These are phyloP conservation scores for Spathaspora arborariae DNA, from an alignment of 805 yeast species.

Conservation along the genomic window DNA sequence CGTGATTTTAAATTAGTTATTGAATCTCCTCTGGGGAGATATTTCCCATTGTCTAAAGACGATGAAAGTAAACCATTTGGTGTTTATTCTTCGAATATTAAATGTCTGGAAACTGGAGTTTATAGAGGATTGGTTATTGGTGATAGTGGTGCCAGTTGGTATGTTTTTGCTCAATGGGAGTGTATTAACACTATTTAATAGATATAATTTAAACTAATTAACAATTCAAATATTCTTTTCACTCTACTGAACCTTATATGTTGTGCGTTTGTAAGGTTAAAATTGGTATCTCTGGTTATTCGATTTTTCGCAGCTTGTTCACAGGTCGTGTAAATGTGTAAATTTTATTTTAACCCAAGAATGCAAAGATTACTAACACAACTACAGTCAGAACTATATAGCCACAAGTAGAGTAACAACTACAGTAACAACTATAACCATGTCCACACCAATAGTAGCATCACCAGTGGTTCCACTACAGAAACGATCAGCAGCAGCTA, in stretches of 20 bases:
- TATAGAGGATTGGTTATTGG: constrained; percentile 84
- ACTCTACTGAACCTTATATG: no score
- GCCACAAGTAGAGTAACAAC: no score
- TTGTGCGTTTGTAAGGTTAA: no score
- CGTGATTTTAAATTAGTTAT: constrained; percentile 57
- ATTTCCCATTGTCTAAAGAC: constrained; percentile 52
- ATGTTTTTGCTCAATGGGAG: constrained; percentile 89
- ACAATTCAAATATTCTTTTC: no score
- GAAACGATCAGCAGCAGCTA: constrained; percentile 3
- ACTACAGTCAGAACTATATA: no score
- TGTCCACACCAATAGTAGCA: constrained; percentile 6
- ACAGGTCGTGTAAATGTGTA: no score
- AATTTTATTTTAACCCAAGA: no score
- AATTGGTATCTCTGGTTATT: no score
- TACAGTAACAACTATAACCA: not conserved
- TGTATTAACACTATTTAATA: constrained; percentile 39
- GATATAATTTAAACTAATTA: no score
- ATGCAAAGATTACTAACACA: no score
- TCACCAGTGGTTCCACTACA: not conserved
- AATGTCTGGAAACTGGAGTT: constrained; percentile 67
- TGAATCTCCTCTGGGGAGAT: constrained; percentile 82
- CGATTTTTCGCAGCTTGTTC: no score
- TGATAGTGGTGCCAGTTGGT: constrained; percentile 76
- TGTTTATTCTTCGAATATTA: constrained; percentile 56
- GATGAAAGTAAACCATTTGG: constrained; percentile 47